A percentile compares a stretch with the other conserved stretches of the same genome.
Conservation (phyloP, 306 rosid genomes). For the Hippophae rhamnoides region DNA sequence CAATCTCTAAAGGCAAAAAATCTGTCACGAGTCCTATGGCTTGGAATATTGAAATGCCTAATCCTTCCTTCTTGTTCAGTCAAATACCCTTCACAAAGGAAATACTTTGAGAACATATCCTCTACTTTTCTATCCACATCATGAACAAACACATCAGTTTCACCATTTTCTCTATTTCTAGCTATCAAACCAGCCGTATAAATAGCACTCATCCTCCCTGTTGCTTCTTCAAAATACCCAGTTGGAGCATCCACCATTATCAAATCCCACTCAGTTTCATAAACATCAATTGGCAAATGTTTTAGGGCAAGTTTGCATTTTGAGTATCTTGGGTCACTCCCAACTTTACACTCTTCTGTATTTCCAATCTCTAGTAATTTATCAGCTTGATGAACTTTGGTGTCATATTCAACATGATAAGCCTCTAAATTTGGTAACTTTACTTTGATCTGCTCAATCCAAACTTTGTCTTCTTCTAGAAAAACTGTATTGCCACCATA, state of each 20-base stretch:
- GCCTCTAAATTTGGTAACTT: conserved; percentile 50
- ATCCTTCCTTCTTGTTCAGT: conserved; percentile 69
- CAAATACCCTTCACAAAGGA: conserved; percentile 73
- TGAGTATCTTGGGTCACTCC: conserved; percentile 62
- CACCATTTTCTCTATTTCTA: conserved; percentile 68
- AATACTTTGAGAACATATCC: conserved; percentile 57
- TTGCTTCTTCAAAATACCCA: conserved; percentile 62
- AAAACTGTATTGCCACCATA: conserved; percentile 77
- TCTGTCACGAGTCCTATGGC: conserved; percentile 57
- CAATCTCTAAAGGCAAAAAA: conserved; percentile 52
- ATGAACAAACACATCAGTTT: conserved; percentile 80
- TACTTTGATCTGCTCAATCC: conserved; percentile 54
- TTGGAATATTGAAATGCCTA: conserved; percentile 73
- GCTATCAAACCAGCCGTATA: conserved; percentile 90
- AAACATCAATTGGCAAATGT: conserved; percentile 57
- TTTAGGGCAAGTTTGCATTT: conserved; percentile 57
- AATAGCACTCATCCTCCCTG: conserved; percentile 86
- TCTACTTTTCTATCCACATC: conserved; percentile 81
- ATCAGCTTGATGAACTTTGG: conserved; percentile 58
- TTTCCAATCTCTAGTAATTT: conserved; percentile 37
- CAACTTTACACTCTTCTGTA: conserved; percentile 43
- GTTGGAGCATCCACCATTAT: conserved; percentile 98
- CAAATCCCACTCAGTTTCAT: conserved; percentile 77
- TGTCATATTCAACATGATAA: conserved; percentile 63
- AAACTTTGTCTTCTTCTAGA: conserved; percentile 68